A percentile compares a stretch with the other conserved stretches of the same genome.
Conservation (phyloP, 2,329 filamentous ascomycete genomes). For the Zymoseptoria crescenta region DNA sequence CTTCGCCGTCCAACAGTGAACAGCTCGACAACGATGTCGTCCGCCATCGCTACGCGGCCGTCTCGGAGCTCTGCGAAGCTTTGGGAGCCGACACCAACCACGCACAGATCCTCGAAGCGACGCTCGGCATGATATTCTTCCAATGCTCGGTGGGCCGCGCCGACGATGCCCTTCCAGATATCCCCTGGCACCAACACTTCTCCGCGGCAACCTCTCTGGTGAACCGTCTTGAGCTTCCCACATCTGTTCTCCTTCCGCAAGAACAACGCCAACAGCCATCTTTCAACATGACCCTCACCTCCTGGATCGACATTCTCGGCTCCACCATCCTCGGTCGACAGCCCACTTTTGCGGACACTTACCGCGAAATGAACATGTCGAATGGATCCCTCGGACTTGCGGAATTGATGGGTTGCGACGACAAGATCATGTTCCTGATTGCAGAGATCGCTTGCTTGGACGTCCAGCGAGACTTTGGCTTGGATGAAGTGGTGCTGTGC, state of each 20-base stretch:
- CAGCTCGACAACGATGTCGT: conserved; percentile 86
- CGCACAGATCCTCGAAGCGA: conserved; percentile 81
- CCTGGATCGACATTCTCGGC: conserved; percentile 96
- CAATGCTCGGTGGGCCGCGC: conserved; percentile 83
- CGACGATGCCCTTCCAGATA: conserved; percentile 78
- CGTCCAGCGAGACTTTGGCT: conserved; percentile 71
- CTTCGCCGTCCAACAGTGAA: conserved; percentile 47
- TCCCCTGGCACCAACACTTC: conserved; percentile 96
- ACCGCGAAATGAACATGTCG: conserved; percentile 80
- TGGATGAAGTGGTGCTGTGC: conserved; percentile 80
- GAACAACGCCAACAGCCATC: conserved; percentile 52
- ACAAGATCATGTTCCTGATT: conserved; percentile 95
- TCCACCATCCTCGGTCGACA: conserved; percentile 83
- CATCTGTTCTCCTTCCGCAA: conserved; percentile 47
- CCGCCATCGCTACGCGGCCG: conserved; percentile 81
- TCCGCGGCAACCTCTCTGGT: conserved; percentile 81
- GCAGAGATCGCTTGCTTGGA: conserved; percentile 96
- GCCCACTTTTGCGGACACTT: conserved; percentile 87
- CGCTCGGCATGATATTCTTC: conserved; percentile 92
- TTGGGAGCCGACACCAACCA: conserved; percentile 75
- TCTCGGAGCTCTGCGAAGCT: conserved; percentile 75
- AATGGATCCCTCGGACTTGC: conserved; percentile 63
- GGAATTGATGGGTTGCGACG: conserved; percentile 95
- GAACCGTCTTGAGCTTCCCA: conserved; percentile 72
- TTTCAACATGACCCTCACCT: conserved; percentile 90